A percentile compares a stretch with the other conserved stretches of the same genome.
These are phyloP conservation scores for Yarrowia sp. DNA, from an alignment of 805 yeast genomes.

Conservation along the genomic window DNA sequence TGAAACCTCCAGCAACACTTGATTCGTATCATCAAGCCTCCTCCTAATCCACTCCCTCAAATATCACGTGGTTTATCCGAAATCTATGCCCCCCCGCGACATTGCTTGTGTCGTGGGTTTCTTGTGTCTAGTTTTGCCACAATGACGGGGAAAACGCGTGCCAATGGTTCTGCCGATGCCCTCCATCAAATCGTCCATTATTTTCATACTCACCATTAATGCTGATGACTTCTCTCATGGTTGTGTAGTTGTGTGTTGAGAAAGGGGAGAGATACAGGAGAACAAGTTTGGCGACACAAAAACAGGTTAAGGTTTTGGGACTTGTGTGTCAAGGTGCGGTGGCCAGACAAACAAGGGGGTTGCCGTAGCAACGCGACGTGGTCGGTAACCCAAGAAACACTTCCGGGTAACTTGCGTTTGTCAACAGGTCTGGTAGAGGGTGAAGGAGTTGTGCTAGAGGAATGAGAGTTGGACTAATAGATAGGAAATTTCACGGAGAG, in stretches of 20 bases:
- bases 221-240: conserved; percentile 91
- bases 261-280: conserved; percentile 12
- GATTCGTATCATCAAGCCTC: too few relatives aligned
- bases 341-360: background rate
- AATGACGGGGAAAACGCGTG: background rate
- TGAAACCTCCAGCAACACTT: too few relatives aligned
- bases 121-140: background rate
- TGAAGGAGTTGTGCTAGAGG: too few relatives aligned
- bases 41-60: too few relatives aligned
- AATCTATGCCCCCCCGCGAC: background rate
- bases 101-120: background rate
- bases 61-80: background rate
- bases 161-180: too few relatives aligned
- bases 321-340: background rate
- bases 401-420: conserved; percentile 2
- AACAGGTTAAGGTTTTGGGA: conserved; percentile 5
- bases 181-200: background rate
- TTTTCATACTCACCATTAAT: conserved; percentile 65
- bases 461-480: too few relatives aligned
- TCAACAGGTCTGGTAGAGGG: too few relatives aligned
- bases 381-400: conserved; percentile 1
- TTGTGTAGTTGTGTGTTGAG: conserved; percentile 13
- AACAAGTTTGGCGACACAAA: conserved; percentile 25
- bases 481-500: too few relatives aligned
- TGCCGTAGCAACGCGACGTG: conserved; percentile 4